Percentiles rank a stretch among this genome's conserved stretches.
phyloP scores from a whole-genome alignment of 345 rosid genomes.

The Corymbia maculata region DNA sequence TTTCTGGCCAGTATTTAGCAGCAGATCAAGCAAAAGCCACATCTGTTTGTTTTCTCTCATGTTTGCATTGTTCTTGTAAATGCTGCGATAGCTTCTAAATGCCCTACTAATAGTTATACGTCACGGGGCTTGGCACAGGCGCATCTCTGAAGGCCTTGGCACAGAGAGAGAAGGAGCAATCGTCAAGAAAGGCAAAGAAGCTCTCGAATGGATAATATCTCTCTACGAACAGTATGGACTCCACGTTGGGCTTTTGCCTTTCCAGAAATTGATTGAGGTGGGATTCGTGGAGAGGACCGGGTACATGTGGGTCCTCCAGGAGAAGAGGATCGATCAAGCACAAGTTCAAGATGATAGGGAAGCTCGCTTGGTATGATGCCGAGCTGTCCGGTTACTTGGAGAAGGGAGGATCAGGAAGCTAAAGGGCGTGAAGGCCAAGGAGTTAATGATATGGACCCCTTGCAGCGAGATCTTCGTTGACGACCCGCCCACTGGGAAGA shows the following conservation, averaged over 20 bases:
- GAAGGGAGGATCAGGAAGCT: conserved; percentile 3
- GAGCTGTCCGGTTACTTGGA: conserved; percentile 1
- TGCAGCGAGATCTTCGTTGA: background rate
- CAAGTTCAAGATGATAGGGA: conserved; percentile 5
- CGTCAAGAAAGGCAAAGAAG: background rate
- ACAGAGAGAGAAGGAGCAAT: background rate
- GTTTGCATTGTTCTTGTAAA: background rate
- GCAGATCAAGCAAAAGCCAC: background rate
- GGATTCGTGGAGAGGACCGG: background rate
- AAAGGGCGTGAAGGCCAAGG: conserved; percentile 4
- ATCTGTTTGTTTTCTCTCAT: background rate
- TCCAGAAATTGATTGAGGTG: background rate
- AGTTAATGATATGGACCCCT: background rate
- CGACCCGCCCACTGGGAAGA: background rate
- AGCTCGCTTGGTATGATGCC: background rate
- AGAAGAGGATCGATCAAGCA: conserved; percentile 4
- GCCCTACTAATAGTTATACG: background rate
- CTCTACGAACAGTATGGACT: background rate
- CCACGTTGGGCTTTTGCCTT: conserved; percentile 1
- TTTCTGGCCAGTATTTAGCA: background rate
- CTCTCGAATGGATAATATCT: background rate
- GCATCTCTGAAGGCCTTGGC: background rate
- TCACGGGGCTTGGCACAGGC: background rate
- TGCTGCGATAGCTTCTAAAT: background rate
- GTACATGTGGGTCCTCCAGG: conserved; percentile 1